Evolutionary conservation across 2,329 filamentous ascomycete species (phyloP).

Genomic region (Rhynchosporium graminicola): DNA sequence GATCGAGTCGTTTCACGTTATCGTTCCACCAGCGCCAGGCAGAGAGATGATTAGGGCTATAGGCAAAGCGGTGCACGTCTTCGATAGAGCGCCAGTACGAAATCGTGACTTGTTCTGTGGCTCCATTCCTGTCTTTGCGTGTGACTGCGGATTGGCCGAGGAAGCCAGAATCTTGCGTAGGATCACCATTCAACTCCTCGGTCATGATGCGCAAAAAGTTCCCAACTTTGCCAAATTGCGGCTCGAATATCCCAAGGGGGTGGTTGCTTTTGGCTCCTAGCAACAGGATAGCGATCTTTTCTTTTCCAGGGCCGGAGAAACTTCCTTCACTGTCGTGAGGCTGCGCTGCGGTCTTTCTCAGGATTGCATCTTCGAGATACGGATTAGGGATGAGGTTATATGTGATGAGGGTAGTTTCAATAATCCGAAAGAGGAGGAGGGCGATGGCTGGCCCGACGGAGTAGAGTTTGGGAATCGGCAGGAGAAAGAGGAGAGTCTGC

Average conservation of each 20-base stretch:
- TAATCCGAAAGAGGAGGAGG: slow-evolving; percentile 21
- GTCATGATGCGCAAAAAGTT: slow-evolving; percentile 22
- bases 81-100: slow-evolving; percentile 28
- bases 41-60: slow-evolving; percentile 74
- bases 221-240: slow-evolving; percentile 22
- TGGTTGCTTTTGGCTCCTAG: slow-evolving; percentile 31
- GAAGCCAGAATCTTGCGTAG: slow-evolving; percentile 26
- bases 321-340: slow-evolving; percentile 23
- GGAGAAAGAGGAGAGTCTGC: slow-evolving; percentile 23
- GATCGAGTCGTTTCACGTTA: slow-evolving; percentile 22
- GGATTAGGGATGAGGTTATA: slow-evolving; percentile 27
- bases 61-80: slow-evolving; percentile 29
- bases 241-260: slow-evolving; percentile 29
- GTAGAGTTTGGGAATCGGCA: slow-evolving; percentile 25
- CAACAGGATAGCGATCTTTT: slow-evolving; percentile 28
- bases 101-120: slow-evolving; percentile 24
- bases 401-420: slow-evolving; percentile 26
- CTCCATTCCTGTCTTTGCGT: slow-evolving; percentile 26
- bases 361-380: slow-evolving; percentile 24
- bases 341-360: slow-evolving; percentile 26
- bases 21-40: slow-evolving; percentile 75
- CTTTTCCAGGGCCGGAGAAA: slow-evolving; percentile 20
- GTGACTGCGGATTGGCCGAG: slow-evolving; percentile 25
- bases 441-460: slow-evolving; percentile 23
- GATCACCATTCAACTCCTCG: slow-evolving; percentile 22